Conservation (phyloP, 176 grass and related monocot species). For the Thinopyrum elongatum region DNA sequence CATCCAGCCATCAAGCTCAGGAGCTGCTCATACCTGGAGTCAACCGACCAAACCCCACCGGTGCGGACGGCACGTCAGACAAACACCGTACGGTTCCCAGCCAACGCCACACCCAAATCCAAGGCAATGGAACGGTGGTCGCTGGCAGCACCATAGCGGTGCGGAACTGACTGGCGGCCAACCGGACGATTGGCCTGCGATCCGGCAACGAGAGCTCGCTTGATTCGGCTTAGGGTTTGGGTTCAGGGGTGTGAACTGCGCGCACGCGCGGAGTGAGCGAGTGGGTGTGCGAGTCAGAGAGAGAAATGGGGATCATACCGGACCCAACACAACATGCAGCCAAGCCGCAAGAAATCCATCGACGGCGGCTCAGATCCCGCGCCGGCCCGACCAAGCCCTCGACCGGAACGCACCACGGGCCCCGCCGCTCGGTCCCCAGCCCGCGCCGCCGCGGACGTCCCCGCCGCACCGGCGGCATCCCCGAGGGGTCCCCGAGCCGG, state of each 20-base stretch:
- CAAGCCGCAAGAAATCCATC: neutral
- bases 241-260: neutral
- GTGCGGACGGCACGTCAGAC: neutral
- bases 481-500: neutral
- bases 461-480: neutral
- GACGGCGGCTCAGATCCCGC: conserved; percentile 29
- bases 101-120: neutral
- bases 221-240: neutral
- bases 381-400: neutral
- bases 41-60: neutral
- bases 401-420: neutral
- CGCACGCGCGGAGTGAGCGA: neutral
- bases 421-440: conserved; percentile 16
- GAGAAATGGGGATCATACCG: neutral
- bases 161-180: neutral
- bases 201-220: neutral
- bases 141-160: conserved; percentile 25
- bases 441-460: neutral
- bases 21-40: neutral
- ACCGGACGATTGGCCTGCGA: neutral
- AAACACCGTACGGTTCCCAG: conserved; percentile 17
- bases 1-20: neutral
- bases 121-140: neutral
- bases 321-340: neutral
- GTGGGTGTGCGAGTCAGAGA: neutral